A percentile compares a stretch with the other conserved stretches of the same genome.
Conservation (phyloP, 2,329 filamentous ascomycete genomes). For the Zasmidium angulare region DNA sequence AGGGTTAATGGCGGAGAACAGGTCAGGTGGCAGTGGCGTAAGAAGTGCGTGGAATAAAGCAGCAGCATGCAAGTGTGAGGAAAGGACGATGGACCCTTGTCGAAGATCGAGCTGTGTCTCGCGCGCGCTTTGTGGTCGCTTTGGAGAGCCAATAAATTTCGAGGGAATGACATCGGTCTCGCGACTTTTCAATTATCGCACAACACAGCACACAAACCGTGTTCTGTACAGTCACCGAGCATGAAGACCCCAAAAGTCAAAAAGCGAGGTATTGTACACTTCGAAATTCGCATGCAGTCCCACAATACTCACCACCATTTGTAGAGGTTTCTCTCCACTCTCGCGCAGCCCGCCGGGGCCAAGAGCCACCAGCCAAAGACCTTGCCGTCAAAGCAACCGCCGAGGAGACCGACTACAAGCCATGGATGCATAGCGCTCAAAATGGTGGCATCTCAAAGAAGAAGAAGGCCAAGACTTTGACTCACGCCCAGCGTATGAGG, state of each 20-base stretch:
- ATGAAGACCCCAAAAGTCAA: slow-evolving; percentile 50
- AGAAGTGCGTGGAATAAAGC: not conserved
- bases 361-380: slow-evolving; percentile 59
- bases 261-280: slow-evolving; percentile 39
- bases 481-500: slow-evolving; percentile 54
- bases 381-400: slow-evolving; percentile 38
- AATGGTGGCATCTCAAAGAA: slow-evolving; percentile 70
- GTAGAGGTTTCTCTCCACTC: slow-evolving; percentile 67
- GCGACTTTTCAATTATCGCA: not conserved
- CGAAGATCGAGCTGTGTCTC: not conserved
- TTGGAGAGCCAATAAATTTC: not conserved
- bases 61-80: not conserved
- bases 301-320: not conserved
- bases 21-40: not conserved
- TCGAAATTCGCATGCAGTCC: not conserved
- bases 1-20: not conserved
- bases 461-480: slow-evolving; percentile 56
- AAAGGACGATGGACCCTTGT: not conserved
- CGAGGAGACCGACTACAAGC: slow-evolving; percentile 52
- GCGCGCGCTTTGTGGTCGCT: not conserved
- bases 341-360: slow-evolving; percentile 70
- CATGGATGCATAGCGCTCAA: slow-evolving; percentile 69
- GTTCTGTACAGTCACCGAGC: not conserved
- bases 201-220: not conserved
- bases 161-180: not conserved